phyloP scores from a whole-genome alignment of 2,329 filamentous ascomycete species.

The Fusarium sp. region DNA sequence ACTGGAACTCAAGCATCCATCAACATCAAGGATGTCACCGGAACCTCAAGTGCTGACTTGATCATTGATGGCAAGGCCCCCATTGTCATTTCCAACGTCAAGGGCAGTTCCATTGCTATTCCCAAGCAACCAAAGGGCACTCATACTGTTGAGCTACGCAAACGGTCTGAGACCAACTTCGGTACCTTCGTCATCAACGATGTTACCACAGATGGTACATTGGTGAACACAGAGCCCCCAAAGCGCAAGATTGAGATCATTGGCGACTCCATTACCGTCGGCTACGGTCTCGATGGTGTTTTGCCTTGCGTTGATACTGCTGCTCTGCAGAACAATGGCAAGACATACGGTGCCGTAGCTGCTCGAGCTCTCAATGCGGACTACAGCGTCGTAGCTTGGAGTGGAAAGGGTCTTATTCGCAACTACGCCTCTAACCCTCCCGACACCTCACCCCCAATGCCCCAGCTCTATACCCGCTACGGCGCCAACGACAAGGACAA shows the following conservation, averaged over 20 bases:
- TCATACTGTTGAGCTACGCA: constrained; percentile 32
- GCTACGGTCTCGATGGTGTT: constrained; percentile 56
- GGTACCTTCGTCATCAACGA: constrained; percentile 13
- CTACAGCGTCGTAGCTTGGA: constrained; percentile 58
- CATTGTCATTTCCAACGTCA: constrained; percentile 19
- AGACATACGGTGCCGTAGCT: constrained; percentile 57
- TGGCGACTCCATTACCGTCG: constrained; percentile 58
- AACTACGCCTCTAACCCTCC: constrained; percentile 50
- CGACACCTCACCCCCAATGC: constrained; percentile 52
- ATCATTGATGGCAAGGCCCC: constrained; percentile 28
- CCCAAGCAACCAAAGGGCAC: constrained; percentile 14
- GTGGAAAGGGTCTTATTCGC: constrained; percentile 55
- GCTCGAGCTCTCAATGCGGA: constrained; percentile 55
- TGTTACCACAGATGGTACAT: constrained; percentile 17
- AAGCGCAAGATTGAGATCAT: constrained; percentile 56
- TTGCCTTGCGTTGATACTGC: constrained; percentile 55
- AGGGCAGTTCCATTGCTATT: constrained; percentile 13
- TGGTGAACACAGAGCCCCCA: constrained; percentile 40
- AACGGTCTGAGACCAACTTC: constrained; percentile 26
- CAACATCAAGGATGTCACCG: constrained; percentile 21
- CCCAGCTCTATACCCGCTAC: constrained; percentile 55
- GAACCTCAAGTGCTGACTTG: constrained; percentile 26
- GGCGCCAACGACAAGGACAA: constrained; percentile 53
- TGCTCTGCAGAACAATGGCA: constrained; percentile 52
- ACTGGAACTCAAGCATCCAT: constrained; percentile 54